Evolutionary conservation across 2,329 filamentous ascomycete genomes (phyloP).

Genomic region (Zelopaecilomyces penicillatus): DNA sequence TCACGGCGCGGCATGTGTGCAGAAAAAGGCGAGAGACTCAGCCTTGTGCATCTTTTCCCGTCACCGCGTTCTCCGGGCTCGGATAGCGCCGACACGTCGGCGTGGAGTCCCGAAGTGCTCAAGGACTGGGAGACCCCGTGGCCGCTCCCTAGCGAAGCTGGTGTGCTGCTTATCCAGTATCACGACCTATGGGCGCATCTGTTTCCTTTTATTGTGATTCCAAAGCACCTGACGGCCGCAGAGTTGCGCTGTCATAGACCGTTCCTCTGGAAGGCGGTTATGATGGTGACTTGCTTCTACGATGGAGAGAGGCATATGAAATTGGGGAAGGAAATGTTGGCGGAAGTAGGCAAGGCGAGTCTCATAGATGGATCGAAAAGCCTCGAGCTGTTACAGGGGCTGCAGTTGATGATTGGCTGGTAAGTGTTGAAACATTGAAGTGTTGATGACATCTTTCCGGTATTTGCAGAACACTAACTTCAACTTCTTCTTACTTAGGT

Average conservation of each 20-base stretch:
- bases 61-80: conserved; percentile 14
- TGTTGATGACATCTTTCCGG: too few relatives aligned
- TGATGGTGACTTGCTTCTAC: conserved; percentile 35
- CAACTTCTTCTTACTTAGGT: conserved; percentile 21
- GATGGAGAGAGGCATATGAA: conserved; percentile 36
- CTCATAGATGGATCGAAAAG: conserved; percentile 33
- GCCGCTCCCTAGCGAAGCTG: conserved; percentile 34
- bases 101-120: conserved; percentile 14
- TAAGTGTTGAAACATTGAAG: conserved; percentile 15
- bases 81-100: conserved; percentile 13
- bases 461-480: too few relatives aligned
- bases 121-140: conserved; percentile 26
- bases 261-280: conserved; percentile 41
- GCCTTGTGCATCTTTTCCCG: conserved; percentile 30
- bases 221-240: conserved; percentile 25
- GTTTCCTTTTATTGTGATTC: conserved; percentile 39
- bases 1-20: conserved; percentile 3
- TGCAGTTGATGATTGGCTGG: conserved; percentile 40
- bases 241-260: conserved; percentile 31
- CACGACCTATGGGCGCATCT: conserved; percentile 24
- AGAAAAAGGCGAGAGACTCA: conserved; percentile 11
- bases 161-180: conserved; percentile 30
- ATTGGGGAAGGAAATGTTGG: conserved; percentile 36
- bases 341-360: conserved; percentile 32
- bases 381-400: conserved; percentile 38